Percentiles rank a stretch among this genome's conserved stretches.
Evolutionary conservation across 2,329 filamentous ascomycete genomes (phyloP).

Genomic region (Daldinia sp.): DNA sequence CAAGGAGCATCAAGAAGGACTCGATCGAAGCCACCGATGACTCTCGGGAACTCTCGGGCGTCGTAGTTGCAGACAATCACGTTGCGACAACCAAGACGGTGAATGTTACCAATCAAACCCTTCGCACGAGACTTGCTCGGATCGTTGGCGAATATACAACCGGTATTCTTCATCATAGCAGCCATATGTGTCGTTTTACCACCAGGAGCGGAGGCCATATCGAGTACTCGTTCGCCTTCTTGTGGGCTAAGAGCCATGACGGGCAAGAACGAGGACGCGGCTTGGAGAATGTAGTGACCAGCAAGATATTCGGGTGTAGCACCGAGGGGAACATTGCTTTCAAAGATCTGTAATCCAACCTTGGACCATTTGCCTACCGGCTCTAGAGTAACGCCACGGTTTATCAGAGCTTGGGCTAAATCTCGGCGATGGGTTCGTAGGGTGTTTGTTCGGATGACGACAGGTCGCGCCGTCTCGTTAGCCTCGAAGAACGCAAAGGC

Average conservation of each 20-base stretch:
- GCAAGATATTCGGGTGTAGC: slow-evolving; percentile 97
- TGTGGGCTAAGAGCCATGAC: slow-evolving; percentile 97
- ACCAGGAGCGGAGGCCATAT: slow-evolving; percentile 94
- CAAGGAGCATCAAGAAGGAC: slow-evolving; percentile 95
- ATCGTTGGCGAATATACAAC: slow-evolving; percentile 95
- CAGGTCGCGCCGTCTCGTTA: slow-evolving; percentile 91
- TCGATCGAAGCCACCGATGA: slow-evolving; percentile 95
- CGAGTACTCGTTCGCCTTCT: slow-evolving; percentile 88
- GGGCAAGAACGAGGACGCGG: slow-evolving; percentile 93
- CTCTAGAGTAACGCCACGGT: slow-evolving; percentile 84
- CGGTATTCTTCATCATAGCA: slow-evolving; percentile 98
- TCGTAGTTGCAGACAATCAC: slow-evolving; percentile 96
- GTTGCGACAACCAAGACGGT: slow-evolving; percentile 92
- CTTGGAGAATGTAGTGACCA: slow-evolving; percentile 97
- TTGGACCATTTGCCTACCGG: slow-evolving; percentile 99
- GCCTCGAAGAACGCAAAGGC: slow-evolving; percentile 99
- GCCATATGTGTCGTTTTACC: slow-evolving; percentile 97
- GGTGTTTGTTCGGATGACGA: slow-evolving; percentile 97
- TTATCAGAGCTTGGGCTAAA: slow-evolving; percentile 76
- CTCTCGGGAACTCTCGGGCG: slow-evolving; percentile 89
- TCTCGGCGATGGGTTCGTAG: slow-evolving; percentile 79
- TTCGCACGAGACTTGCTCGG: slow-evolving; percentile 91
- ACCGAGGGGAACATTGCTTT: slow-evolving; percentile 75
- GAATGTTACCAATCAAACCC: slow-evolving; percentile 97
- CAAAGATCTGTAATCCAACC: slow-evolving; percentile 95